Percentiles rank a stretch among this genome's conserved stretches.
phyloP scores from a whole-genome alignment of 495 filamentous ascomycete species.

The Xylaria curta region DNA sequence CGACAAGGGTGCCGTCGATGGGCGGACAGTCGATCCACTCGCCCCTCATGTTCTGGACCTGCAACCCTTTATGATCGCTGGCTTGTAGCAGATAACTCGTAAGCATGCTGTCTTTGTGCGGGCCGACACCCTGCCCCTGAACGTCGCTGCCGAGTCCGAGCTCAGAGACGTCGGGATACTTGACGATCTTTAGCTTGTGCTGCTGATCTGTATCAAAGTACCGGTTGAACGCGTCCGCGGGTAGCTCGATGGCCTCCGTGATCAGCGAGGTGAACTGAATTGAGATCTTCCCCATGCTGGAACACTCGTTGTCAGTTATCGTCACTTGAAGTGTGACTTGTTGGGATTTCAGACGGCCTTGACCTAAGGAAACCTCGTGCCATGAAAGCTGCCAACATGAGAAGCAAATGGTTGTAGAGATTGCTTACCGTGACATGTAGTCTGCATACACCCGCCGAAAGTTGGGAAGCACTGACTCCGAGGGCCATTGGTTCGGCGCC shows the following conservation, averaged over 20 bases:
- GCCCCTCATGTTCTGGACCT: constrained; percentile 86
- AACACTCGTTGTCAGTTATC: no score
- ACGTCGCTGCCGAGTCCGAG: constrained; percentile 53
- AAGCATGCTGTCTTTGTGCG: constrained; percentile 94
- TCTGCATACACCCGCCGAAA: constrained; percentile 73
- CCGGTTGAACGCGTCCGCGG: constrained; percentile 71
- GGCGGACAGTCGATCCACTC: constrained; percentile 82
- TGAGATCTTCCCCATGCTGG: constrained; percentile 67
- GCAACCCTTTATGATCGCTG: constrained; percentile 77
- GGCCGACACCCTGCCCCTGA: constrained; percentile 77
- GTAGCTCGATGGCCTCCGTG: constrained; percentile 84
- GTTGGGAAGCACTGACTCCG: constrained; percentile 65
- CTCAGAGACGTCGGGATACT: constrained; percentile 72
- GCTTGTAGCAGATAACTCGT: constrained; percentile 88
- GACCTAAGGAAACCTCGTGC: no score
- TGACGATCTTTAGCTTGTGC: constrained; percentile 93
- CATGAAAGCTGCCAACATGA: no score
- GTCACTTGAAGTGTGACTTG: no score
- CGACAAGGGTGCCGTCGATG: constrained; percentile 69
- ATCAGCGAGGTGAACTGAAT: constrained; percentile 83
- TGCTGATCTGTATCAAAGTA: constrained; percentile 83
- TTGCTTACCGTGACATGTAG: constrained; percentile 66
- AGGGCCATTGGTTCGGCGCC: constrained; percentile 92
- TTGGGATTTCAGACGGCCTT: no score
- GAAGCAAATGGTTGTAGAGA: no score